Evolutionary conservation across 306 rosid genomes (phyloP).

Genomic region (Medicago lupulina): DNA sequence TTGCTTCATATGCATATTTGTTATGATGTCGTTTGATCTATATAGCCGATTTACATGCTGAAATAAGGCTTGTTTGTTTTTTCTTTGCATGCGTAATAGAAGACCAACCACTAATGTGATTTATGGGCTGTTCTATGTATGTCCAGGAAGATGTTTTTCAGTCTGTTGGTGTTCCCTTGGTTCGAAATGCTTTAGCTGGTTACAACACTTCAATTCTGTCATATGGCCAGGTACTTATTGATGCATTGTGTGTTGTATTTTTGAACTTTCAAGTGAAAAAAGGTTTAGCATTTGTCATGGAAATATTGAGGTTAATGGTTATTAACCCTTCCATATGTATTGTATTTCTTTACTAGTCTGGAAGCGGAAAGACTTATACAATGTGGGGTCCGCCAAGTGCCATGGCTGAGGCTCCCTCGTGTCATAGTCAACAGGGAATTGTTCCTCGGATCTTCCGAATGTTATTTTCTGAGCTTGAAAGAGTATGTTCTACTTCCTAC

Average conservation of each 20-base stretch:
- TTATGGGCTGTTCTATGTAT: conserved; percentile 34
- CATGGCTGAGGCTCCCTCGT: conserved; percentile 72
- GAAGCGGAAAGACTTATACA: conserved; percentile 90
- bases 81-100: not conserved
- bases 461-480: conserved; percentile 83
- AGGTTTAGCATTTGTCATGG: conserved; percentile 17
- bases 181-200: conserved; percentile 84
- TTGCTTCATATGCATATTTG: not conserved
- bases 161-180: conserved; percentile 80
- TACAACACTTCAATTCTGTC: conserved; percentile 85
- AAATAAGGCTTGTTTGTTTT: not conserved
- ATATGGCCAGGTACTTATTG: conserved; percentile 80
- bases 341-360: conserved; percentile 59
- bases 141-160: conserved; percentile 81
- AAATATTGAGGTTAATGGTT: conserved; percentile 32
- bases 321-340: not conserved
- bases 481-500: conserved; percentile 54
- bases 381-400: conserved; percentile 97
- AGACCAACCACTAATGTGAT: conserved; percentile 30
- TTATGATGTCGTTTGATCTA: not conserved
- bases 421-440: conserved; percentile 68
- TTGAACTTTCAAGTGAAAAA: not conserved
- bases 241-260: conserved; percentile 13
- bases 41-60: not conserved
- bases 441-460: conserved; percentile 82